Base-by-base conservation (phyloP, 208 protist genomes). In the Acanthamoeba royreba region DNA sequence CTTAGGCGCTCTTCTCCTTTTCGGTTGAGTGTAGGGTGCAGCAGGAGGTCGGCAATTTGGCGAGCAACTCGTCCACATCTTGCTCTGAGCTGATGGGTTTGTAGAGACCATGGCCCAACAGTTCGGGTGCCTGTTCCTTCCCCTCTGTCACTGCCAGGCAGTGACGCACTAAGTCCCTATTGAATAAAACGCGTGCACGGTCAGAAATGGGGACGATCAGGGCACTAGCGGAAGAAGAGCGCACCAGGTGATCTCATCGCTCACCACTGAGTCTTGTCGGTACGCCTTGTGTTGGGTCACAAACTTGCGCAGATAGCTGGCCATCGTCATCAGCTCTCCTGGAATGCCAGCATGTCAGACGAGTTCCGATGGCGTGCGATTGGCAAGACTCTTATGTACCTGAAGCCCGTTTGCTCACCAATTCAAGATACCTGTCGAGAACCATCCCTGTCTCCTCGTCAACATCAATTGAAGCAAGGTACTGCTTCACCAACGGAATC, bases 271-370 rank as follows among this genome's bases (percentile, higher is more conserved):
- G 97, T 99, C 99, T 15, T 99, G 94, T 49, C 98, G 97, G 95
- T 99, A 99, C 42, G 97, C 97, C 19, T 98, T 97, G 94, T 99
- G 99, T 63, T 95, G 79, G 42, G 95, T 79, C 9, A 99, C 98
- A 96, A 98, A 99, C 17, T 98, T 86, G 40, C 99, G 97, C 45
- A 99, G 97, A 95, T 98, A 99, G 83, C 97, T 94, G 35, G 99
- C 99, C 7, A 97, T 95, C 1, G 99, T 99, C 22, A 97, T 95
- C 47, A 99, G 97, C 79, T 97, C 79, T n/a, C 96, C 96, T 92
- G 17, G 19, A 33, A 45, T 43, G 92, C 28, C 31, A 61, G 58
- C 61, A 83, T 92, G n/a, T 77, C 35, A 77, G 66, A 22, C 8
- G 43, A 22, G 28, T 31, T 85, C 40, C 49, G 15, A 42, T n/a